Base-by-base conservation (phyloP, 2,329 filamentous ascomycete genomes). In the Fonsecaea monophora region DNA sequence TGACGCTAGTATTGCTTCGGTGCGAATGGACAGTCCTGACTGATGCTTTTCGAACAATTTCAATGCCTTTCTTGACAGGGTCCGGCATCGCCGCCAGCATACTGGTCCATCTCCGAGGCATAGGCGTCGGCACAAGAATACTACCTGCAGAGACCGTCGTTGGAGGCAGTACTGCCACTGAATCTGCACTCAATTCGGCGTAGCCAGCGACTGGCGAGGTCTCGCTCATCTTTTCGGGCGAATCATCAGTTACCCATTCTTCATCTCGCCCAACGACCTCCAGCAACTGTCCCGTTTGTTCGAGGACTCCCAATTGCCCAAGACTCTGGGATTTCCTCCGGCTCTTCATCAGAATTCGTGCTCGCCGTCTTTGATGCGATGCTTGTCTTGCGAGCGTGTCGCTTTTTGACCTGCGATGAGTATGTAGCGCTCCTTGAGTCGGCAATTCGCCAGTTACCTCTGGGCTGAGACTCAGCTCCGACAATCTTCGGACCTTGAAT, bases 161-260 rank as follows among this genome's bases (percentile, higher is more conserved):
- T 9, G 62, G 58, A 4, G 67, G 66, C 40, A 64, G 66, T 25
- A 61, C 62, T 34, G 56, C 35, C 13, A 67, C 60, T 18, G 70
- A 71, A 13, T 72, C 71, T 25, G 59, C 71, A 59, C 71, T 73
- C 57, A 73, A 53, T 60, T 73, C 71, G 8, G 67, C 71, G 53
- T 68, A 73, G 8, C 71, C 71, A 42, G 38, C 40, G 3, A 68
- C 67, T 25, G 70, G 66, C 21, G 71, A 71, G 10, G 50, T 66
- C 30, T 63, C 37, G 37, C 30, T 60, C 10, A 42, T 58, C 7
- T 62, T 63, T 38, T 66, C 60, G 21, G 56, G 62, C n/a, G 65
- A 70, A 7, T 66, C 60, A 58, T 67, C 66, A 2, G 68, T 70
- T 32, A 35, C 63, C 68, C 68, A 70, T 21, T 67, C 63, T 8